Percentiles rank a stretch among this genome's conserved stretches.
phyloP scores from a whole-genome alignment of 2,329 filamentous ascomycete genomes.

The Ilyonectria destructans region DNA sequence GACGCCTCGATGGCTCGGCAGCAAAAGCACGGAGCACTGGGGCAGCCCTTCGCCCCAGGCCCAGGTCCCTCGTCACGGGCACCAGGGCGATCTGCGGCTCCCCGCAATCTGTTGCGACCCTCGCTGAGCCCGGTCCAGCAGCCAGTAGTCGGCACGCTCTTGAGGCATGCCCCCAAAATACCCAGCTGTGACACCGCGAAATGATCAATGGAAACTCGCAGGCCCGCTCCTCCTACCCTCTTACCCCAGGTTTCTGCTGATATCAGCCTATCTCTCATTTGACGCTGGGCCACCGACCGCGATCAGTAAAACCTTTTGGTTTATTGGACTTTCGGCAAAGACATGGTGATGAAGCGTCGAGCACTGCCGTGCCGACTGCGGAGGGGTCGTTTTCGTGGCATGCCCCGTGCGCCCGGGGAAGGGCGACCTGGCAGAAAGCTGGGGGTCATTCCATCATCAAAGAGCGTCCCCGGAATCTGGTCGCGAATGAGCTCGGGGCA shows the following conservation, averaged over 20 bases:
- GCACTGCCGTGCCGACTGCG: slow-evolving; percentile 20
- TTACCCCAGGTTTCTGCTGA: slow-evolving; percentile 49
- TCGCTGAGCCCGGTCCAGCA: slow-evolving; percentile 20
- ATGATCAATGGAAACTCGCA: slow-evolving; percentile 47
- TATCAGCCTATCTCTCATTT: slow-evolving; percentile 44
- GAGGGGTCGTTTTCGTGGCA: background rate
- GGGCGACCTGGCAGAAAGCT: slow-evolving; percentile 24
- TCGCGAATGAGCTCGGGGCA: slow-evolving; percentile 43
- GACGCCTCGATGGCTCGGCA: background rate
- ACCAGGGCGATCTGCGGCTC: slow-evolving; percentile 47
- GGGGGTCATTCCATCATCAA: slow-evolving; percentile 42
- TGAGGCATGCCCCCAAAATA: slow-evolving; percentile 1
- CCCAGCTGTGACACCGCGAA: slow-evolving; percentile 40
- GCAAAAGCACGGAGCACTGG: slow-evolving; percentile 26
- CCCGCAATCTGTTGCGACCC: slow-evolving; percentile 44
- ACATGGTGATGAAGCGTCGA: background rate
- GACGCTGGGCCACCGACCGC: slow-evolving; percentile 36
- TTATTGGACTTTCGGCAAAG: slow-evolving; percentile 43
- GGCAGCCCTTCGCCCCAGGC: slow-evolving; percentile 16
- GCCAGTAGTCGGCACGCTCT: background rate
- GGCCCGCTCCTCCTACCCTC: slow-evolving; percentile 15
- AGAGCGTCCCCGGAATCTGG: slow-evolving; percentile 42
- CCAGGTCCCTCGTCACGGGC: slow-evolving; percentile 31
- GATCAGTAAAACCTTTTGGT: slow-evolving; percentile 45
- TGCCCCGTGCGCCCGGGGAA: slow-evolving; percentile 31